These are phyloP conservation scores for Prunus mongolica DNA, from an alignment of 306 rosid species.

Conservation along the genomic window DNA sequence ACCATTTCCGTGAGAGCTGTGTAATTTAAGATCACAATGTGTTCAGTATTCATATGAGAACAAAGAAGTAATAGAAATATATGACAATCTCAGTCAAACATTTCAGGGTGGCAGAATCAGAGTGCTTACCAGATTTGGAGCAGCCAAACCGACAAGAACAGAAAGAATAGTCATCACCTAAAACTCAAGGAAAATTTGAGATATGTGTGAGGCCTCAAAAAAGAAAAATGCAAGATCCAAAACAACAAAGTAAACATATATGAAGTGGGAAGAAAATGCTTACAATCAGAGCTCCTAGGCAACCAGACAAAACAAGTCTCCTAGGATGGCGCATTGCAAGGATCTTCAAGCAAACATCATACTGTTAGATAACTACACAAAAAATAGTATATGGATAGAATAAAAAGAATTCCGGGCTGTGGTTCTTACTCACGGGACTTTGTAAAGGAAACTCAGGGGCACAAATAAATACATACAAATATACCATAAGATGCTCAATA, in stretches of 20 bases:
- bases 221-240: background rate
- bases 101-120: background rate
- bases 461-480: background rate
- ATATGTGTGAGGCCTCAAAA: conserved; percentile 5
- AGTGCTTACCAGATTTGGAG: conserved; percentile 81
- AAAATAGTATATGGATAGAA: background rate
- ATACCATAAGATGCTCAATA: background rate
- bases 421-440: background rate
- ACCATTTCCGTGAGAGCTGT: conserved; percentile 81
- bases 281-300: conserved; percentile 80
- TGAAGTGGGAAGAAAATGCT: conserved; percentile 25
- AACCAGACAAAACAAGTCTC: conserved; percentile 79
- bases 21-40: conserved; percentile 15
- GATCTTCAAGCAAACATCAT: conserved; percentile 49
- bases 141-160: conserved; percentile 92
- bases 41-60: background rate
- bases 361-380: conserved; percentile 16
- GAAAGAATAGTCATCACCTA: conserved; percentile 97
- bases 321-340: conserved; percentile 96
- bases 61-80: background rate
- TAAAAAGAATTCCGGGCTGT: background rate
- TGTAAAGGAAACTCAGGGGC: background rate
- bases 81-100: background rate
- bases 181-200: conserved; percentile 15
- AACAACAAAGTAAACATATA: background rate